Evolutionary conservation across 1,284 basidiomycete species (phyloP), one percentile per base, ranked within the genome.

Genomic region (Naganishia sp.): DNA sequence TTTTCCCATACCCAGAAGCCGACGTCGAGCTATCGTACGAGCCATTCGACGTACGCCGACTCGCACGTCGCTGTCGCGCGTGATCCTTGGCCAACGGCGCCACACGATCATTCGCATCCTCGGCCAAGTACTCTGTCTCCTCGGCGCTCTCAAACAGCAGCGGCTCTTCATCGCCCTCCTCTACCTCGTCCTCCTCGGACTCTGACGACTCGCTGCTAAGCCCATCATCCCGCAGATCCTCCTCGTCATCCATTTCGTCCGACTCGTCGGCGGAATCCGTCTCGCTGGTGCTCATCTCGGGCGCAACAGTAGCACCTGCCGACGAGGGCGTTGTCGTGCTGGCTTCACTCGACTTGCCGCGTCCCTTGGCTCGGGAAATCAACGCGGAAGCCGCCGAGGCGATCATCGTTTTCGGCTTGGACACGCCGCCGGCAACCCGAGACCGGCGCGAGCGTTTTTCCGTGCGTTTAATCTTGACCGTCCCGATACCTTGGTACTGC

Each of bases 401-500:
- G n/a, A 61, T 54, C 52, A 54, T 54, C n/a, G 35, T 54, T 31
- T 54, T 54, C 28, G 52, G 52, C 39, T 54, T 54, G 6, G 52
- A 32, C 1, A 39, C 52, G 35, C 52, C 52, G 52, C 32, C 52
- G 28, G 52, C 32, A 17, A 54, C 31, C 31, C 31, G 18, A 15
- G 28, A 28, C 17, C 31, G 50, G 15, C 32, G 52, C 18, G 49
- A 28, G 28, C 53, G 52, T 56, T 49, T 64, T n/a, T 41, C 52
- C 11, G 39, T 57, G 32, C 46, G 52, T 42, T 62, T 67, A 9
- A 67, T 76, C 69, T 77, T 75, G 63, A 92, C 82, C 0, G 92
- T 95, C 57, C 92, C 93, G 43, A 95, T 88, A 18, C 92, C 90
- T 79, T 90, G 86, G 21, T 92, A 91, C 91, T 94, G 74, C 21